These are phyloP conservation scores for Saccharomycopsis malanga DNA, from an alignment of 805 yeast genomes.

Conservation along the genomic window DNA sequence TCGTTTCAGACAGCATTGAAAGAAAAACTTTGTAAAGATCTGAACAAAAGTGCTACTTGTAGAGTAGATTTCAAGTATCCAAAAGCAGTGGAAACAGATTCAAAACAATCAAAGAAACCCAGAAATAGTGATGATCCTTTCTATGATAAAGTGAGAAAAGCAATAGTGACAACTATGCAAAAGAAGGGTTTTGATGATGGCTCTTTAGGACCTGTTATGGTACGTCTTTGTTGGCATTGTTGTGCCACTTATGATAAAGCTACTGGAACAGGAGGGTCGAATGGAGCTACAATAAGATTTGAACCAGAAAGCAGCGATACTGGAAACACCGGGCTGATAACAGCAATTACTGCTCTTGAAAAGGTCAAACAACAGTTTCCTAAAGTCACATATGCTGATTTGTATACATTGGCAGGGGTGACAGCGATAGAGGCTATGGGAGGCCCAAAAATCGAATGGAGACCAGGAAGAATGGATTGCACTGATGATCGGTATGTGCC, in stretches of 20 bases:
- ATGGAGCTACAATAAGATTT: conserved; percentile 31
- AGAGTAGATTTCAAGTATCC: too few relatives aligned
- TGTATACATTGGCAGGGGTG: conserved; percentile 46
- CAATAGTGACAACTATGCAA: conserved; percentile 27
- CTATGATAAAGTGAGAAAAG: conserved; percentile 34
- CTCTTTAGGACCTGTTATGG: conserved; percentile 42
- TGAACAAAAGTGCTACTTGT: too few relatives aligned
- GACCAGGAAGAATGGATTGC: conserved; percentile 44
- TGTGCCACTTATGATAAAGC: conserved; percentile 41
- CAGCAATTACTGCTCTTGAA: conserved; percentile 36
- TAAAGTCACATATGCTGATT: conserved; percentile 44
- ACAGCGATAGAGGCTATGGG: conserved; percentile 45
- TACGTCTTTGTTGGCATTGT: conserved; percentile 45
- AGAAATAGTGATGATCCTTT: too few relatives aligned
- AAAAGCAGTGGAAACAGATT: too few relatives aligned
- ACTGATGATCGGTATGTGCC: conserved; percentile 31
- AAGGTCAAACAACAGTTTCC: conserved; percentile 35
- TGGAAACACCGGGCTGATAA: conserved; percentile 41
- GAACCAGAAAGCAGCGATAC: conserved; percentile 46
- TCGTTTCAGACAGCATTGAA: too few relatives aligned
- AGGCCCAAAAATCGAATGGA: conserved; percentile 44
- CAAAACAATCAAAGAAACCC: too few relatives aligned
- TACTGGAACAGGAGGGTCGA: conserved; percentile 32
- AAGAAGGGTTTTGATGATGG: conserved; percentile 20
- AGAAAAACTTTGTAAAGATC: too few relatives aligned